Conservation (phyloP, 805 yeast genomes). For the Isabelozyma heimii region DNA sequence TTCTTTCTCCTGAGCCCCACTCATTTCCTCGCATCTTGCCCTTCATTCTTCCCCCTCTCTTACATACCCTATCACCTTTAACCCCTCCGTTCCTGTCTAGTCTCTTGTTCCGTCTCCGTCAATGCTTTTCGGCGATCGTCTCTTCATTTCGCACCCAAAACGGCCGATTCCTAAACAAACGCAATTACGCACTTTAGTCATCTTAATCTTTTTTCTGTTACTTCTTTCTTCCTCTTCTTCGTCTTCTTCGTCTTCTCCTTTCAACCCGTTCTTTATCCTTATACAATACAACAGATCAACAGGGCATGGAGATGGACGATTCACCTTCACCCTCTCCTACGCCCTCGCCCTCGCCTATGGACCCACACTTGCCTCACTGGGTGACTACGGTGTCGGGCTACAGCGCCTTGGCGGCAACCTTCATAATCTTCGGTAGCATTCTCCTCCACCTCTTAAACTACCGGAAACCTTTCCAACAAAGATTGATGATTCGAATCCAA, state of each 20-base stretch:
- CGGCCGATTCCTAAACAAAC: not conserved
- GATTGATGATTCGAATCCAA: constrained; percentile 79
- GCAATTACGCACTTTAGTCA: not conserved
- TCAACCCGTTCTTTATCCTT: not conserved
- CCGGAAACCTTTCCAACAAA: constrained; percentile 84
- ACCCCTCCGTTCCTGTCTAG: not conserved
- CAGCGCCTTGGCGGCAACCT: constrained; percentile 17
- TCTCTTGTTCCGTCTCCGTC: not conserved
- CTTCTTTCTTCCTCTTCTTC: not conserved
- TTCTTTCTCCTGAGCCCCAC: too few species aligned
- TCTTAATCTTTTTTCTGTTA: not conserved
- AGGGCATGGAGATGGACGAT: too few species aligned
- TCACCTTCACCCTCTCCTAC: too few species aligned
- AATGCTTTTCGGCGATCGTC: not conserved
- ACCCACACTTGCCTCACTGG: constrained; percentile 10
- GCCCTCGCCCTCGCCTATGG: not conserved
- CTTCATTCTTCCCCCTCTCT: too few species aligned
- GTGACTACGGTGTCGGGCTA: constrained; percentile 16
- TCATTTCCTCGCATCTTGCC: too few species aligned
- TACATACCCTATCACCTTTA: not conserved
- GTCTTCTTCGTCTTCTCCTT: not conserved
- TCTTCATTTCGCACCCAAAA: not conserved
- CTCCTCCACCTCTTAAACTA: constrained; percentile 54
- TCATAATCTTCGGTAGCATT: constrained; percentile 21
- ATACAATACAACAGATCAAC: not conserved